phyloP scores from a whole-genome alignment of 768 basidiomycete species.

The Lentinus tigrinus region DNA sequence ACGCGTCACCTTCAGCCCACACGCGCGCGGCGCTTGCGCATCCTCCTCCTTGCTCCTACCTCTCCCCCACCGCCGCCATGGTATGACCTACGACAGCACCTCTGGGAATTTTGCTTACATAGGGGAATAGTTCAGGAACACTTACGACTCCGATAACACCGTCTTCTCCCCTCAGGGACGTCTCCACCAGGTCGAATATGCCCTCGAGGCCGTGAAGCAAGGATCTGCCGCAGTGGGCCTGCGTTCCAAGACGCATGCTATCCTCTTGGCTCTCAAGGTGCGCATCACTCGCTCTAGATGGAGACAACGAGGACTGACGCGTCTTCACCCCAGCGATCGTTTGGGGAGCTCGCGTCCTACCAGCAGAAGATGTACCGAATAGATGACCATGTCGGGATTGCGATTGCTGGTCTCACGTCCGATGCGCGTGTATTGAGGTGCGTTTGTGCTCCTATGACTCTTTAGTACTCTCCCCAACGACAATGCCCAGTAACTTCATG shows the following conservation, averaged over 20 bases:
- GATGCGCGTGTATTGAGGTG: conserved; percentile 97
- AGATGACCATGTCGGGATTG: conserved; percentile 99
- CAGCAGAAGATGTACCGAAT: conserved; percentile 99
- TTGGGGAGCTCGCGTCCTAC: conserved; percentile 97
- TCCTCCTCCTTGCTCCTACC: neutral
- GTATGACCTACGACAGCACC: neutral
- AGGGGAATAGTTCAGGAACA: conserved; percentile 76
- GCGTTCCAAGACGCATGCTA: conserved; percentile 91
- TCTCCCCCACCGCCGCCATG: conserved; percentile 10
- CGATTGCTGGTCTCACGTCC: conserved; percentile 97
- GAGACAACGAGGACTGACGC: neutral
- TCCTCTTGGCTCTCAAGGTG: conserved; percentile 92
- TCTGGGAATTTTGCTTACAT: neutral
- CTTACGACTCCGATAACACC: conserved; percentile 98
- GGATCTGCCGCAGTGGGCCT: conserved; percentile 98
- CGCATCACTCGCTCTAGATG: conserved; percentile 14
- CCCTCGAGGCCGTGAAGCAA: conserved; percentile 98
- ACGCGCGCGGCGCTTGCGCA: conserved; percentile 3
- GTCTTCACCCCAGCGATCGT: conserved; percentile 69
- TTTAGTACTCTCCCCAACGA: neutral
- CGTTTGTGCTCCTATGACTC: conserved; percentile 20
- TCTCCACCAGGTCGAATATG: conserved; percentile 97
- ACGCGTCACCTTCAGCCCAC: conserved; percentile 22
- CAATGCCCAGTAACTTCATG: conserved; percentile 86
- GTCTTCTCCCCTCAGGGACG: conserved; percentile 97